phyloP scores from a whole-genome alignment of 169 alveolate genomes.

The Blepharisma undulans region DNA sequence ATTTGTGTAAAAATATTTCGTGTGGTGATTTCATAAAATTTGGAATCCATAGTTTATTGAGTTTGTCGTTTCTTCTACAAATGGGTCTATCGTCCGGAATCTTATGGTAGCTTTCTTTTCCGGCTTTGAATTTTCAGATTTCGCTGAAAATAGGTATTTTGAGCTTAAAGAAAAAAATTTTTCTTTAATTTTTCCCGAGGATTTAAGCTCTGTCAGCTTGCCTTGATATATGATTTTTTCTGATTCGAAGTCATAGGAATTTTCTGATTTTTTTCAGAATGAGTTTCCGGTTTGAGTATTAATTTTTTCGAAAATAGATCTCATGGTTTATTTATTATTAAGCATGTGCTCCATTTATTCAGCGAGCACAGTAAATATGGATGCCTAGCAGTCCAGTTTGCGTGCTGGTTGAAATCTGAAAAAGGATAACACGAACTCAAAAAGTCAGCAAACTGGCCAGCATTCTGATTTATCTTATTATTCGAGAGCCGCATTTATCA shows the following conservation, averaged over 20 bases:
- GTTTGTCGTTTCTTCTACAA: slow-evolving; percentile 16
- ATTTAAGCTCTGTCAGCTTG: not conserved
- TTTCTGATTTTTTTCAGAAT: not conserved
- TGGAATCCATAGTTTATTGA: not conserved
- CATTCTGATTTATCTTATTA: not conserved
- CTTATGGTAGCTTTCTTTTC: not conserved
- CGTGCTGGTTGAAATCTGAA: not conserved
- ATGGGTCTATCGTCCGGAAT: not conserved
- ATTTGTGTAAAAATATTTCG: not conserved
- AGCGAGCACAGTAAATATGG: not conserved
- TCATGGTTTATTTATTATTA: not conserved
- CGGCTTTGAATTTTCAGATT: not conserved
- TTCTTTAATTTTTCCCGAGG: not conserved
- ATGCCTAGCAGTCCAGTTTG: not conserved
- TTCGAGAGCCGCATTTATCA: not conserved
- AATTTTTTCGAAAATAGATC: not conserved
- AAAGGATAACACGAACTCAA: not conserved
- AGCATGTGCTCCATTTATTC: not conserved
- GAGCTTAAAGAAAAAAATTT: not conserved
- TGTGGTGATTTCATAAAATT: not conserved
- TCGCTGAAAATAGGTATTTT: not conserved
- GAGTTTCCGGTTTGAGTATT: not conserved
- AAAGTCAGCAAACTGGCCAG: not conserved
- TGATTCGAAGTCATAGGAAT: not conserved
- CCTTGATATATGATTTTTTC: not conserved